Evolutionary conservation across 441 rosid genomes (phyloP), one percentile per base, ranked within the genome.

Genomic region (Corymbia citriodora): DNA sequence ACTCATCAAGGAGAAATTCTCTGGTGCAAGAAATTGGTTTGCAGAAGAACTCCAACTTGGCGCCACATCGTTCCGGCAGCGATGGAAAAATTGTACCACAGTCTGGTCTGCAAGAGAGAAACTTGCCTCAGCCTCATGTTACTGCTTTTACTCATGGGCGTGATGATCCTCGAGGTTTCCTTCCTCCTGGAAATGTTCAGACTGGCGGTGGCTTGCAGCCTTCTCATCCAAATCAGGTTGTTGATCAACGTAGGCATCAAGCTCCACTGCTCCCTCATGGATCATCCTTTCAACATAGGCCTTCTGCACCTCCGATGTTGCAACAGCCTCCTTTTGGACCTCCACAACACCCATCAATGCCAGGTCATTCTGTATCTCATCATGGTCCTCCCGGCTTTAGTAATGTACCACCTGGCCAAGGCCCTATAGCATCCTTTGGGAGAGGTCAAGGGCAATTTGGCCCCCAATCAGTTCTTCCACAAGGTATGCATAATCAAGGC

Each of bases 241-340:
- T 87, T 91, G 92, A 91, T 33, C 93, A 90, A 52, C 92, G 91
- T 90, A 92, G 91, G 90, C 92, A 92, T 87, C 91, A 90, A 52
- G 87, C 91, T 53, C 79, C 89, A n/a, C 88, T 85, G 61, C 87
- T 87, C 52, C 90, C 90, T 83, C 87, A 87, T 19, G 95, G 93
- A 45, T 88, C 93, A 59, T 92, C 93, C 88, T 86, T 89, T 57
- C 96, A 93, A 53, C 95, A 93, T 92, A 92, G 93, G 91, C 94
- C 94, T 88, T 89, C 88, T 89, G 93, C 92, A 12, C 93, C 97
- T 88, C 89, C 94, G 63, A 74, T 88, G 89, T 91, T 93, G 55
- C 95, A 93, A 88, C 92, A 88, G 33, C 93, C 94, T 87, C 90
- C 93, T 90, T 92, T 88, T 49, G 95, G 95, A 91, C 89, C 92